phyloP scores from a whole-genome alignment of 176 grass and related monocot species.

The Neostapfia colusana region DNA sequence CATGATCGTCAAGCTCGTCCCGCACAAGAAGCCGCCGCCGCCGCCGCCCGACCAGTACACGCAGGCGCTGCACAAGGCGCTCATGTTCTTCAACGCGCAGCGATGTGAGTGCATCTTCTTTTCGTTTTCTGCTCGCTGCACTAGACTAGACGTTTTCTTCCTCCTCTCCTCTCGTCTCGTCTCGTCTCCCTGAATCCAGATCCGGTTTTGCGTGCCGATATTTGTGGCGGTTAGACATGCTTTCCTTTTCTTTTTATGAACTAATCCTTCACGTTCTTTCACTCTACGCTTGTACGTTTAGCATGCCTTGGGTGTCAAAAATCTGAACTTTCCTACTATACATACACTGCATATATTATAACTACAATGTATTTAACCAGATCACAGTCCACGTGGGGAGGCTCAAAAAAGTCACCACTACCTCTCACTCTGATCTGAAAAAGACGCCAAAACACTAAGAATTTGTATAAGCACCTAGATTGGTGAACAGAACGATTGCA shows the following conservation, averaged over 20 bases:
- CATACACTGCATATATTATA: constrained; percentile 3
- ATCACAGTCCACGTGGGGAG: constrained; percentile 1
- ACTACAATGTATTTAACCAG: constrained; percentile 21
- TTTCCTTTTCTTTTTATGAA: background rate
- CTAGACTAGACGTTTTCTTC: background rate
- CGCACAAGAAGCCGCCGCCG: constrained; percentile 61
- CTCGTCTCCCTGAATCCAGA: constrained; percentile 29
- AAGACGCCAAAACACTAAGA: background rate
- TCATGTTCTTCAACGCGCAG: constrained; percentile 98
- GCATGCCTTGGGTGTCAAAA: constrained; percentile 4
- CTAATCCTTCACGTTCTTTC: constrained; percentile 1
- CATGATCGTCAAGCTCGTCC: constrained; percentile 85
- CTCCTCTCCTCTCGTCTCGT: no score
- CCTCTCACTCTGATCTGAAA: constrained; percentile 16
- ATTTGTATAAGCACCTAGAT: background rate
- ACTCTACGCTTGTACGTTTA: constrained; percentile 40
- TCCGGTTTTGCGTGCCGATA: constrained; percentile 34
- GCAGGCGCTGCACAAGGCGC: constrained; percentile 83
- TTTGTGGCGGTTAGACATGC: background rate
- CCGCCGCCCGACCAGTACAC: constrained; percentile 75
- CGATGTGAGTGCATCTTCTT: constrained; percentile 54
- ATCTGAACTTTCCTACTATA: constrained; percentile 30
- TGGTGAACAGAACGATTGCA: background rate
- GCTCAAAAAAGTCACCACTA: background rate
- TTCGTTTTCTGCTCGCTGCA: no score